Evolutionary conservation across 306 rosid genomes (phyloP).

Genomic region (Rubus parviflorus): DNA sequence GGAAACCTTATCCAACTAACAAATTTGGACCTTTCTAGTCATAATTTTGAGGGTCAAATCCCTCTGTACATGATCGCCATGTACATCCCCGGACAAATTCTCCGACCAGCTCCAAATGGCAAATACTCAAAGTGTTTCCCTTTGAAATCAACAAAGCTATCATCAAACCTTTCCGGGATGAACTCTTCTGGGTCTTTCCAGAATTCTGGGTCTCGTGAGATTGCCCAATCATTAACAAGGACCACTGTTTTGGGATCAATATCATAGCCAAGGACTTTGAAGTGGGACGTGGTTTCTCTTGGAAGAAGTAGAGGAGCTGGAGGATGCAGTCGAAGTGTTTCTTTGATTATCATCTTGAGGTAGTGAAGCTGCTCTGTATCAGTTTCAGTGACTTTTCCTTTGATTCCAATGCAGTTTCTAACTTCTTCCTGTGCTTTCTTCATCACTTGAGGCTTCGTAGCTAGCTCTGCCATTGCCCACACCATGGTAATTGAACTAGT

Average conservation of each 20-base stretch:
- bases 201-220: no score
- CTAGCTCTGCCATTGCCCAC: constrained; percentile 24
- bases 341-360: no score
- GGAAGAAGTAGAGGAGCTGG: constrained; percentile 18
- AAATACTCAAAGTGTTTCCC: constrained; percentile 18
- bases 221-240: no score
- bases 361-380: no score
- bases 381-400: no score
- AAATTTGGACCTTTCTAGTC: no score
- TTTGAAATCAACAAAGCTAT: constrained; percentile 11
- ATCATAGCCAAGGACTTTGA: neutral
- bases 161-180: constrained; percentile 15
- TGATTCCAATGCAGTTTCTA: no score
- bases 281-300: constrained; percentile 6
- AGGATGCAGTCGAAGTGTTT: constrained; percentile 11
- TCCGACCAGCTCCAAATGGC: constrained; percentile 13
- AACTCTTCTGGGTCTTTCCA: no score
- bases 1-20: no score
- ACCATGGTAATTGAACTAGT: constrained; percentile 12
- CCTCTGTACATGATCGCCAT: neutral
- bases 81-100: no score
- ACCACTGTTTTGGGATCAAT: no score
- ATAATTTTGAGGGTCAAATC: neutral
- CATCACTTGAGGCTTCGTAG: constrained; percentile 10
- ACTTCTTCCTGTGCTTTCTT: no score